Base-by-base conservation (phyloP, 2,329 filamentous ascomycete species). In the Aspergillus jensenii region DNA sequence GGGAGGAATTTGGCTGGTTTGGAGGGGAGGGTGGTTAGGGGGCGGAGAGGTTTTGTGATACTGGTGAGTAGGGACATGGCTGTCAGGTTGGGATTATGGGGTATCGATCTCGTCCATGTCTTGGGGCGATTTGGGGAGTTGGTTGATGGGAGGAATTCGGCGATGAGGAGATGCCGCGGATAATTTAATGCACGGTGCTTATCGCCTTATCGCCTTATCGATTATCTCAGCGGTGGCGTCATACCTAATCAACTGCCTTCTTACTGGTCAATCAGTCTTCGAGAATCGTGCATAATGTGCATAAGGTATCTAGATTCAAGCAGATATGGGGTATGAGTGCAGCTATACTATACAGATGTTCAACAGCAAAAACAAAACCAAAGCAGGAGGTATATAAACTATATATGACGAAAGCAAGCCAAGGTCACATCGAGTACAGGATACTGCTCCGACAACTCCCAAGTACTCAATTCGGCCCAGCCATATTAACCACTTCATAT, bases 171-270 rank as follows among this genome's bases (percentile, higher is more conserved):
- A 31, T 31, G 27, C 27, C 27, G 27, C 27, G 27, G 27, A 31
- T 37, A 37, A 37, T 37, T 37, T n/a, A 37, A 37, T 37, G 35
- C 35, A 37, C 3, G 9, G 9, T 39, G 15, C 51, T 47, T 44
- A 59, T 55, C 49, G 52, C 3, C 33, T 50, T 50, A 50, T 50
- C 47, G 47, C 12, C 19, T 39, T 45, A 51, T 44, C 7, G 44
- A 59, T 66, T 64, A 64, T 60, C 59, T 61, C 60, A 59, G 57
- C 60, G n/a, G 48, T 59, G 49, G 46, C 52, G 58, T 64, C 61
- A 65, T 63, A 52, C 27, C 15, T 15, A 12, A 15, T 15, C 21
- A 11, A 15, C 15, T 19, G 5, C 7, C 6, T 46, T n/a, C 23
- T 47, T 15, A 31, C 9, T 47, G 25, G 44, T 27, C 15, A 17